These are phyloP conservation scores for Ramalina peruviana DNA, from an alignment of 495 filamentous ascomycete species.

Conservation along the genomic window DNA sequence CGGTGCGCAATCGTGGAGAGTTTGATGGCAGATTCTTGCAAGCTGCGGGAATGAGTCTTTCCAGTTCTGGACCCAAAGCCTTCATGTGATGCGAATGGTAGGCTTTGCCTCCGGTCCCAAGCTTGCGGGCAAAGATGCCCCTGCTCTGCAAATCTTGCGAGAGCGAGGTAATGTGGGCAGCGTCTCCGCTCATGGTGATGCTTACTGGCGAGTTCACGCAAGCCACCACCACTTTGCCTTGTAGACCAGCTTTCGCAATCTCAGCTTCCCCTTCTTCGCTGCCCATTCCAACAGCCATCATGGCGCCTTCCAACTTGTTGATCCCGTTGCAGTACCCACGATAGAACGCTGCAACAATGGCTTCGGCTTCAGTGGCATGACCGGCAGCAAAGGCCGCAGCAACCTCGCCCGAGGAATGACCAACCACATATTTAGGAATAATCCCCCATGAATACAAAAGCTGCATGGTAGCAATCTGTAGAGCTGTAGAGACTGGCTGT, in stretches of 20 bases:
- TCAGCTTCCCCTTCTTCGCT: background rate
- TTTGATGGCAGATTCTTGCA: background rate
- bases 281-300: conserved; percentile 11
- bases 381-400: conserved; percentile 23
- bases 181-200: conserved; percentile 1
- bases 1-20: background rate
- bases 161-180: background rate
- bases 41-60: background rate
- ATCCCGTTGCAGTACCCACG: conserved; percentile 11
- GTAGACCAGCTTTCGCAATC: background rate
- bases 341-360: conserved; percentile 20
- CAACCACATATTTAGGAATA: conserved; percentile 6
- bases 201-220: conserved; percentile 5
- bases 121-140: conserved; percentile 5
- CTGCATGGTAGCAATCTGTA: conserved; percentile 20
- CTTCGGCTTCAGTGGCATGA: conserved; percentile 6
- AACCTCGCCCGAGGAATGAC: conserved; percentile 27
- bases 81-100: conserved; percentile 29
- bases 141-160: conserved; percentile 10
- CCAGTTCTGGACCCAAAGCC: background rate
- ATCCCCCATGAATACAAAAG: conserved; percentile 13
- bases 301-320: conserved; percentile 2
- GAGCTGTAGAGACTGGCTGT: conserved; percentile 19
- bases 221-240: background rate
- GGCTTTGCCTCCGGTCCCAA: conserved; percentile 23